Evolutionary conservation across 2,329 filamentous ascomycete species (phyloP).

Genomic region (Aspergillus oerlinghausenensis): DNA sequence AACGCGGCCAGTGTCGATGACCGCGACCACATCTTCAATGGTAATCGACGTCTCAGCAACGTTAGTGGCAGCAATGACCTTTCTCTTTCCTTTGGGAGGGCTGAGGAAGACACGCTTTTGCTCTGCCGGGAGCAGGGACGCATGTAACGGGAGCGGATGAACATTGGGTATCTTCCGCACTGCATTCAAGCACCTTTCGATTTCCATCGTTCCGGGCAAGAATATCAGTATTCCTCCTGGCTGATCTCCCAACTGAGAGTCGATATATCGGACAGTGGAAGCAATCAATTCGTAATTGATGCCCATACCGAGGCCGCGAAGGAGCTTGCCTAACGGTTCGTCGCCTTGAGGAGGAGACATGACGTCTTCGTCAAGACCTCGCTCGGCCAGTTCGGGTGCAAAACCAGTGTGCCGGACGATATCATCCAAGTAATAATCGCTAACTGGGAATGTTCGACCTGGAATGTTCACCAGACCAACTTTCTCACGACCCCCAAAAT

Average conservation of each 20-base stretch:
- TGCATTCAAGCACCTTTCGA: constrained; percentile 70
- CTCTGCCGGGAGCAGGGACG: constrained; percentile 81
- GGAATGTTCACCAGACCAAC: constrained; percentile 83
- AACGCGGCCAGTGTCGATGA: constrained; percentile 91
- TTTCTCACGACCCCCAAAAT: constrained; percentile 67
- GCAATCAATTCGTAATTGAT: constrained; percentile 90
- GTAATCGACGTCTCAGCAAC: constrained; percentile 98
- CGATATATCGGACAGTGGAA: constrained; percentile 75
- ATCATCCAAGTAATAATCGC: constrained; percentile 87
- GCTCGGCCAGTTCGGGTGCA: constrained; percentile 36
- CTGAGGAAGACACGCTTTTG: constrained; percentile 80
- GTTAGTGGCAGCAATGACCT: constrained; percentile 92
- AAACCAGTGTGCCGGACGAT: constrained; percentile 77
- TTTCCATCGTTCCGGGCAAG: constrained; percentile 86
- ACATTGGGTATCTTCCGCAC: constrained; percentile 62
- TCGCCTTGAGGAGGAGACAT: constrained; percentile 41
- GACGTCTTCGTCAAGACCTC: constrained; percentile 31
- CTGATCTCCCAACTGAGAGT: constrained; percentile 66
- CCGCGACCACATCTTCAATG: constrained; percentile 93
- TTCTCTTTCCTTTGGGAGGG: constrained; percentile 74
- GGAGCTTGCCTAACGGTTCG: constrained; percentile 59
- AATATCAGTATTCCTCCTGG: constrained; percentile 93
- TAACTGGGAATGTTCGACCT: constrained; percentile 83
- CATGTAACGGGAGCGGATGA: constrained; percentile 83
- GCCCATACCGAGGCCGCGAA: constrained; percentile 69